Conservation (phyloP, 1,139 yeast genomes). For the Oligophagozyma castellii region DNA sequence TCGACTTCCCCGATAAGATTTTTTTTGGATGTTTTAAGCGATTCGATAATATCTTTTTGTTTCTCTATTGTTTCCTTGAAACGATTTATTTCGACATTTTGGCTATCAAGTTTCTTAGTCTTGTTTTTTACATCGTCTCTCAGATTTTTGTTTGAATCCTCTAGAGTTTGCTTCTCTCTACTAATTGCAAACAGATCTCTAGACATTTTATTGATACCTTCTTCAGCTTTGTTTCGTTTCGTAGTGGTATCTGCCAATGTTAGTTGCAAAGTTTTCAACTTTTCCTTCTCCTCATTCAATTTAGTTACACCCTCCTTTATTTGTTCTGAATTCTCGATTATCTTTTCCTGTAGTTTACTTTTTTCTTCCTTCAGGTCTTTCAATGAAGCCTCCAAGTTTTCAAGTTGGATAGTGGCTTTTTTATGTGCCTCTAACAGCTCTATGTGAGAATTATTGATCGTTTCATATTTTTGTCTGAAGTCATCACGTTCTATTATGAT, state of each 20-base stretch:
- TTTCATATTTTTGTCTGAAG: slow-evolving; percentile 5
- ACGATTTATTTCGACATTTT: slow-evolving; percentile 10
- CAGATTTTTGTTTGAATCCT: slow-evolving; percentile 30
- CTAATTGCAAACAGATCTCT: slow-evolving; percentile 60
- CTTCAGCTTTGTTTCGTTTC: slow-evolving; percentile 61
- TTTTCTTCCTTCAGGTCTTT: slow-evolving; percentile 5
- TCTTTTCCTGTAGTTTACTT: slow-evolving; percentile 3
- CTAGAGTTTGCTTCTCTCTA: slow-evolving; percentile 43
- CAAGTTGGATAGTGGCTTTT: slow-evolving; percentile 5
- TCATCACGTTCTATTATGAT: slow-evolving; percentile 15
- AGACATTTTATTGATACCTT: slow-evolving; percentile 83
- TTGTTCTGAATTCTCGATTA: slow-evolving; percentile 3
- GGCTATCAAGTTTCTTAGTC: slow-evolving; percentile 7
- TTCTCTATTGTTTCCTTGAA: slow-evolving; percentile 7
- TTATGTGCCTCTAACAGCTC: slow-evolving; percentile 4
- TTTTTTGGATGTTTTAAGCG: slow-evolving; percentile 3
- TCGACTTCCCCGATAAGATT: slow-evolving; percentile 9
- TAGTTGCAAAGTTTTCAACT: slow-evolving; percentile 6
- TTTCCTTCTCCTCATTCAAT: slow-evolving; percentile 6
- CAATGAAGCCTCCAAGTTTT: slow-evolving; percentile 4
- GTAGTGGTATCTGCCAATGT: slow-evolving; percentile 10
- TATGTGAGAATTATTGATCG: slow-evolving; percentile 4
- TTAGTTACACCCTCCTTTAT: slow-evolving; percentile 4
- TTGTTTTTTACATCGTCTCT: slow-evolving; percentile 30
- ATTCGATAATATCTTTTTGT: slow-evolving; percentile 4